A percentile compares a stretch with the other conserved stretches of the same genome.
Conservation (phyloP, 2,329 filamentous ascomycete genomes). For the Nemania sp. region DNA sequence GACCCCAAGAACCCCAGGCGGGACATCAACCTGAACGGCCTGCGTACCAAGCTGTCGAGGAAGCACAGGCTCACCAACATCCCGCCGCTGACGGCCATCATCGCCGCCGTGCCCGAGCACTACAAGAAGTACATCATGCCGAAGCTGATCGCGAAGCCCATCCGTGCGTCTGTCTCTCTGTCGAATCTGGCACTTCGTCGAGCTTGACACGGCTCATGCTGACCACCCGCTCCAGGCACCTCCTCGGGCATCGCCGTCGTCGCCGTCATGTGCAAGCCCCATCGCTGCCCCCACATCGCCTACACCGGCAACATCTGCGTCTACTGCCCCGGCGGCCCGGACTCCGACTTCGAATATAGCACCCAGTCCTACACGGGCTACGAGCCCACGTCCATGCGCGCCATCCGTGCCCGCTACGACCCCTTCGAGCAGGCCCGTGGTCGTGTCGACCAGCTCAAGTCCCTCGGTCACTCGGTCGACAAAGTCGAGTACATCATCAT, state of each 20-base stretch:
- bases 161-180: conserved; percentile 52
- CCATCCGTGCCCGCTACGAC: conserved; percentile 94
- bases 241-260: conserved; percentile 97
- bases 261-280: conserved; percentile 99
- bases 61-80: conserved; percentile 89
- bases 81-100: conserved; percentile 93
- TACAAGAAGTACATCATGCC: conserved; percentile 99
- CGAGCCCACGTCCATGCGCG: conserved; percentile 97
- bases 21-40: conserved; percentile 89
- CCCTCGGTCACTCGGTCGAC: conserved; percentile 93
- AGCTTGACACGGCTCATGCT: not conserved
- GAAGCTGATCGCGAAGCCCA: conserved; percentile 95
- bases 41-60: conserved; percentile 86
- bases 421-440: conserved; percentile 97
- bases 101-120: conserved; percentile 97
- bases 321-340: conserved; percentile 95
- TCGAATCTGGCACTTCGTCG: not conserved
- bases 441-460: conserved; percentile 94
- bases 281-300: conserved; percentile 95
- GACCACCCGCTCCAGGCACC: conserved; percentile 51
- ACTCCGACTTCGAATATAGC: conserved; percentile 98
- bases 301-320: conserved; percentile 99
- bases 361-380: conserved; percentile 99
- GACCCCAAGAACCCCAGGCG: conserved; percentile 74
- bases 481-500: conserved; percentile 99